Evolutionary conservation across 2,329 filamentous ascomycete species (phyloP).

Genomic region (Claviceps spartinae): DNA sequence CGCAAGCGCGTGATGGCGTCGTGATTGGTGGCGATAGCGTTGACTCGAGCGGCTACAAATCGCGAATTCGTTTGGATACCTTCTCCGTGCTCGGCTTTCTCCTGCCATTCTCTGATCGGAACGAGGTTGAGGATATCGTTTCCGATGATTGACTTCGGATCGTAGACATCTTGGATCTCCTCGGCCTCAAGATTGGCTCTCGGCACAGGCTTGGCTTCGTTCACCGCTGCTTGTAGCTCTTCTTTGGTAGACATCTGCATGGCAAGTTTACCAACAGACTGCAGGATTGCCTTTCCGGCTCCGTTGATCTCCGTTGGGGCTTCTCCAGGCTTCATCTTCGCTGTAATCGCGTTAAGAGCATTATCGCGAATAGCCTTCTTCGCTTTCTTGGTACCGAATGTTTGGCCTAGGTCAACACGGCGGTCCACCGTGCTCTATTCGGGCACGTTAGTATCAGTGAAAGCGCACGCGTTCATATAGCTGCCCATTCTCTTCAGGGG

Average conservation of each 20-base stretch:
- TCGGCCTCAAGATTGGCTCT: constrained; percentile 52
- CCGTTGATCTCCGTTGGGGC: constrained; percentile 38
- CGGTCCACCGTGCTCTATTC: constrained; percentile 43
- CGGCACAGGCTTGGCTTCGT: constrained; percentile 60
- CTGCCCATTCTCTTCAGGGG: not conserved
- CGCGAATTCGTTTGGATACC: constrained; percentile 43
- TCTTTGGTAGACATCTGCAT: constrained; percentile 53
- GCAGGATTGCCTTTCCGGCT: constrained; percentile 46
- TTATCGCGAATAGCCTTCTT: constrained; percentile 60
- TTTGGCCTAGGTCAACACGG: constrained; percentile 57
- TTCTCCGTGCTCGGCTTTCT: constrained; percentile 45
- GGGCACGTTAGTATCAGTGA: constrained; percentile 11
- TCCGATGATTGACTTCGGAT: constrained; percentile 52
- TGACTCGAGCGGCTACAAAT: constrained; percentile 53
- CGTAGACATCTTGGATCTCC: constrained; percentile 60
- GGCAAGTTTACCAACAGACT: constrained; percentile 47
- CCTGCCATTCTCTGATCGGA: constrained; percentile 61
- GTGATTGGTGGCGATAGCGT: constrained; percentile 37
- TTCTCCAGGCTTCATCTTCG: constrained; percentile 22
- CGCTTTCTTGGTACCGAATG: constrained; percentile 77
- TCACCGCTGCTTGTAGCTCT: constrained; percentile 49
- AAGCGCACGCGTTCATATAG: not conserved
- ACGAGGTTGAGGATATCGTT: constrained; percentile 52
- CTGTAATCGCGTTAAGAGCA: constrained; percentile 56
- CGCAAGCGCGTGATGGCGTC: constrained; percentile 39